A percentile compares a stretch with the other conserved stretches of the same genome.
Evolutionary conservation across 139 green algal genomes (phyloP).

Genomic region (Desmodesmus armatus): DNA sequence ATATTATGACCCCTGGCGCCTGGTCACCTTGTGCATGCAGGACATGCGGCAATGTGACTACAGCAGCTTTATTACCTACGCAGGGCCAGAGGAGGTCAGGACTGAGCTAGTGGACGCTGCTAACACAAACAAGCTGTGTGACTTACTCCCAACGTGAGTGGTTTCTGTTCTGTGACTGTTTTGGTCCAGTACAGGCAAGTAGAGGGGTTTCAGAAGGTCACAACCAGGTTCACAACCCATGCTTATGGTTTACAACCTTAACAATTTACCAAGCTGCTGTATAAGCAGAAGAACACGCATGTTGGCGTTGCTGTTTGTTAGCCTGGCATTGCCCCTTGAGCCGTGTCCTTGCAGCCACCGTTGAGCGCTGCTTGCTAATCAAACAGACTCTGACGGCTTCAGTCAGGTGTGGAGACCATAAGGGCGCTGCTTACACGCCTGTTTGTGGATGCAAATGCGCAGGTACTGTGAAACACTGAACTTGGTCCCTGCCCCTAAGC

Average conservation of each 20-base stretch:
- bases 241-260: background rate
- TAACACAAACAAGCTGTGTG: background rate
- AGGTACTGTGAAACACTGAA: no score
- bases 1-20: background rate
- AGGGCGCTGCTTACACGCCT: no score
- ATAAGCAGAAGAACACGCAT: no score
- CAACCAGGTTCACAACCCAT: background rate
- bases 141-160: background rate
- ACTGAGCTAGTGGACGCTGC: background rate
- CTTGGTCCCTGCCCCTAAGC: no score
- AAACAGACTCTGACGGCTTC: no score
- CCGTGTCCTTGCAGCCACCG: no score
- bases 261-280: background rate
- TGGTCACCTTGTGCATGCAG: background rate
- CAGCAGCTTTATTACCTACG: constrained; percentile 3
- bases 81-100: background rate
- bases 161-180: background rate
- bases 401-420: no score
- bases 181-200: background rate
- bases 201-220: no score
- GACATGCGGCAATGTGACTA: background rate
- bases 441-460: no score
- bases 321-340: no score
- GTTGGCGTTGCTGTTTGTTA: no score
- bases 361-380: no score